Evolutionary conservation across 176 grass and related monocot species (phyloP).

Genomic region (Oryza punctata): DNA sequence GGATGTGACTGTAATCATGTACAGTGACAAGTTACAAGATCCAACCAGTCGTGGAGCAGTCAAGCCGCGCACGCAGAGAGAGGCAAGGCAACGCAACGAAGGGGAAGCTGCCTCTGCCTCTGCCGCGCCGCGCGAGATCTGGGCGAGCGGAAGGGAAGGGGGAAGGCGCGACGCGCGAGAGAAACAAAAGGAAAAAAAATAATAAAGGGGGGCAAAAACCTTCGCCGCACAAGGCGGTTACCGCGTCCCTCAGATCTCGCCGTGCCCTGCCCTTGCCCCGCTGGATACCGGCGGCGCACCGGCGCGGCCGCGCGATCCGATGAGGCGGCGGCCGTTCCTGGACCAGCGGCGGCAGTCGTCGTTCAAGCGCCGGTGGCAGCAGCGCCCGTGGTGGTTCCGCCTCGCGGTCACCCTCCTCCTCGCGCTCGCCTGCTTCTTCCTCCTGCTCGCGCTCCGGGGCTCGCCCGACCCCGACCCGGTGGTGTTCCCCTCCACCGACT

Average conservation of each 20-base stretch:
- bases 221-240: not conserved
- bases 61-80: constrained; percentile 39
- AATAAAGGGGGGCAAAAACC: not conserved
- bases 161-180: not conserved
- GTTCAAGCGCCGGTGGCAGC: constrained; percentile 74
- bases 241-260: constrained; percentile 36
- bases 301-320: constrained; percentile 46
- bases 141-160: not conserved
- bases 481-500: constrained; percentile 16
- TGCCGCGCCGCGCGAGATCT: constrained; percentile 50
- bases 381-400: constrained; percentile 55
- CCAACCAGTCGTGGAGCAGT: constrained; percentile 47
- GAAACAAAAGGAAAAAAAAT: not conserved
- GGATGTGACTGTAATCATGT: not conserved
- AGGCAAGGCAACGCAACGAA: not conserved
- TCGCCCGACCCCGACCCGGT: constrained; percentile 46
- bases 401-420: constrained; percentile 51
- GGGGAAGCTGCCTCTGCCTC: constrained; percentile 18
- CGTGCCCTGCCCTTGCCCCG: too few relatives aligned
- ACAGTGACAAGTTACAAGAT: not conserved
- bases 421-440: constrained; percentile 44
- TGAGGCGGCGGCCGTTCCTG: constrained; percentile 68
- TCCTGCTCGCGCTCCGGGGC: constrained; percentile 38
- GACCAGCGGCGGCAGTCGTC: constrained; percentile 63
- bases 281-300: not conserved